phyloP scores from a whole-genome alignment of 345 rosid genomes.

The Sonneratia alba region DNA sequence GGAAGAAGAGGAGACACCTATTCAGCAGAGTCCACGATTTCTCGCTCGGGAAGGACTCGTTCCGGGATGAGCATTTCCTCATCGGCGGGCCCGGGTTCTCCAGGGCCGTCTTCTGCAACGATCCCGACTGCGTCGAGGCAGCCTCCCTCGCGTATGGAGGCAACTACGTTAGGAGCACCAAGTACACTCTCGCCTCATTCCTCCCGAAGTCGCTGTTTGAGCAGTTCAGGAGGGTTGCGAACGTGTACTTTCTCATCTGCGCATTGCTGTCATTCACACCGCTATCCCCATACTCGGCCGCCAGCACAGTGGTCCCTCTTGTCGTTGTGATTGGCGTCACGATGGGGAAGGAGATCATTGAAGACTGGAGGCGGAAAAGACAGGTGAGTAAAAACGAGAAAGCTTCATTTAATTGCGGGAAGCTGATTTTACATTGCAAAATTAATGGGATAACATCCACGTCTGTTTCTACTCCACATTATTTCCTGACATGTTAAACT shows the following conservation, averaged over 20 bases:
- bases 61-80: slow-evolving; percentile 57
- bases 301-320: slow-evolving; percentile 82
- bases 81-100: slow-evolving; percentile 97
- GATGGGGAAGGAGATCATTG: slow-evolving; percentile 82
- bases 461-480: no score
- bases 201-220: slow-evolving; percentile 78
- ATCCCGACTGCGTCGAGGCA: slow-evolving; percentile 53
- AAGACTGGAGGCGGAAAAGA: slow-evolving; percentile 73
- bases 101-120: slow-evolving; percentile 70
- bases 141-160: slow-evolving; percentile 32
- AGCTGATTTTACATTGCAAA: not conserved
- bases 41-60: slow-evolving; percentile 51
- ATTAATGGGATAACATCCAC: not conserved
- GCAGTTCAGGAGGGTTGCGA: slow-evolving; percentile 94
- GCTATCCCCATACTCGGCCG: slow-evolving; percentile 65
- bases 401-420: not conserved
- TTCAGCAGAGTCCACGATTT: slow-evolving; percentile 62
- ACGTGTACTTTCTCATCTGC: slow-evolving; percentile 73
- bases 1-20: slow-evolving; percentile 56
- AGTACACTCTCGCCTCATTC: slow-evolving; percentile 69
- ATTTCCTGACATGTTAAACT: not conserved
- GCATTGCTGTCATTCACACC: slow-evolving; percentile 70
- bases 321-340: slow-evolving; percentile 66
- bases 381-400: slow-evolving; percentile 38
- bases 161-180: slow-evolving; percentile 76